These are phyloP conservation scores for Penicillium brevicompactum DNA, from an alignment of 2,329 filamentous ascomycete genomes.

Conservation along the genomic window DNA sequence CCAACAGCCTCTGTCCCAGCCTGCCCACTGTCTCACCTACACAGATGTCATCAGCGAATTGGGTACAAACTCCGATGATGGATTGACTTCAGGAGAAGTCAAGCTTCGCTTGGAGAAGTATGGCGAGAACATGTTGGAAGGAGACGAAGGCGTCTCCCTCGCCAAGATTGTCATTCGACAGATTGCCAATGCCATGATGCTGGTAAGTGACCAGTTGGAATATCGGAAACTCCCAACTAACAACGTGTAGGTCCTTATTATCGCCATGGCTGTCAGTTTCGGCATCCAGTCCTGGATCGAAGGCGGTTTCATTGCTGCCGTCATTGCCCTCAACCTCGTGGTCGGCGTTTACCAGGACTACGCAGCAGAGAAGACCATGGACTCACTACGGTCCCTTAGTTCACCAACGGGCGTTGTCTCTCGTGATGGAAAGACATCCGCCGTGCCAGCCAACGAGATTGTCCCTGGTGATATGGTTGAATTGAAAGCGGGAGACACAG, in stretches of 20 bases:
- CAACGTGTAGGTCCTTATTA: slow-evolving; percentile 68
- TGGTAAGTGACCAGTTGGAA: slow-evolving; percentile 49
- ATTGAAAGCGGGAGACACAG: slow-evolving; percentile 61
- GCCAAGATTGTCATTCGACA: slow-evolving; percentile 69
- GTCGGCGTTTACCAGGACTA: slow-evolving; percentile 66
- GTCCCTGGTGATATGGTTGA: slow-evolving; percentile 63
- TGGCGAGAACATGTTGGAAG: slow-evolving; percentile 67
- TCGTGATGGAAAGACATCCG: slow-evolving; percentile 58
- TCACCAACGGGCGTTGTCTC: slow-evolving; percentile 61
- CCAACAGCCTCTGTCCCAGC: slow-evolving; percentile 55
- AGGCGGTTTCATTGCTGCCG: slow-evolving; percentile 61
- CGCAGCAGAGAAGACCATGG: slow-evolving; percentile 64
- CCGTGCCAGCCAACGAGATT: slow-evolving; percentile 59
- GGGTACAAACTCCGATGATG: slow-evolving; percentile 58
- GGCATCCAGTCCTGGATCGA: slow-evolving; percentile 61
- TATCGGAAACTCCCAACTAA: too few relatives aligned
- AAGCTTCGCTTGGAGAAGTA: slow-evolving; percentile 57
- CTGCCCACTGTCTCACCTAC: slow-evolving; percentile 63
- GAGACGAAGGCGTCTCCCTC: slow-evolving; percentile 66
- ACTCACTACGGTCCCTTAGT: slow-evolving; percentile 58
- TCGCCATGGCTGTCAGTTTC: slow-evolving; percentile 69
- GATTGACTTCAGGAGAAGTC: slow-evolving; percentile 59
- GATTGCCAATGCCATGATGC: slow-evolving; percentile 69
- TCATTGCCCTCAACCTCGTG: slow-evolving; percentile 60
- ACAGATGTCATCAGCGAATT: slow-evolving; percentile 58